These are phyloP conservation scores for Rubroboletus pulcherrimus DNA, from an alignment of 768 basidiomycete genomes.

Conservation along the genomic window DNA sequence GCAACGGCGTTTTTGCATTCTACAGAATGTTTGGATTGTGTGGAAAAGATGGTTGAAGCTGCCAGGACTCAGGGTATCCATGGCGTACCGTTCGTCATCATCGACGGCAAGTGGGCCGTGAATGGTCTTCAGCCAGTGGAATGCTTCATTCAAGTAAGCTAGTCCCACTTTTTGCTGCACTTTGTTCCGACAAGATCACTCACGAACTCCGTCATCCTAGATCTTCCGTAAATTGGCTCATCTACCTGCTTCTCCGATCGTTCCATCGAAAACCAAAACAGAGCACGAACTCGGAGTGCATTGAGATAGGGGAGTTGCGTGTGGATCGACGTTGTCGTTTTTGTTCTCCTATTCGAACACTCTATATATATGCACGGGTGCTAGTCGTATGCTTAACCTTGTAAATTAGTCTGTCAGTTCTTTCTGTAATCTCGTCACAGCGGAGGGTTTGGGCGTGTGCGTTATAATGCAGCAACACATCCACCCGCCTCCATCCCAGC, in stretches of 20 bases:
- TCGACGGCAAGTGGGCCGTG: constrained; percentile 43
- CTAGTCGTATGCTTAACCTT: background rate
- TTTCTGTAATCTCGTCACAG: background rate
- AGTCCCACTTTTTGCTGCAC: background rate
- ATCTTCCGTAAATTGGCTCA: constrained; percentile 31
- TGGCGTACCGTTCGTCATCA: constrained; percentile 50
- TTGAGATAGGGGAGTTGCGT: background rate
- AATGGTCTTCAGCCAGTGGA: constrained; percentile 42
- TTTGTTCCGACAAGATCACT: background rate
- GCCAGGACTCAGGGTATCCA: constrained; percentile 41
- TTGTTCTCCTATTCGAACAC: background rate
- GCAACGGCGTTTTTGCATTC: constrained; percentile 38
- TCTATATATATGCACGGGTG: background rate
- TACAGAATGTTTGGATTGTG: constrained; percentile 35
- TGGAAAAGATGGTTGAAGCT: constrained; percentile 36
- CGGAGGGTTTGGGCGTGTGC: background rate
- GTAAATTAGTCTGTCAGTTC: background rate
- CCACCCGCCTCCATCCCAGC: constrained; percentile 50
- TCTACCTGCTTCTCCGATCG: constrained; percentile 1
- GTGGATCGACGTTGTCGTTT: background rate
- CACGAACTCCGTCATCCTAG: background rate
- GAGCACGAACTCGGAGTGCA: background rate
- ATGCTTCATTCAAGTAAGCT: constrained; percentile 34
- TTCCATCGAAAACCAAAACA: background rate
- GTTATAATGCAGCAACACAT: constrained; percentile 41